Evolutionary conservation across 306 rosid genomes (phyloP), one percentile per base, ranked within the genome.

Genomic region (Hippophae gyantsensis): DNA sequence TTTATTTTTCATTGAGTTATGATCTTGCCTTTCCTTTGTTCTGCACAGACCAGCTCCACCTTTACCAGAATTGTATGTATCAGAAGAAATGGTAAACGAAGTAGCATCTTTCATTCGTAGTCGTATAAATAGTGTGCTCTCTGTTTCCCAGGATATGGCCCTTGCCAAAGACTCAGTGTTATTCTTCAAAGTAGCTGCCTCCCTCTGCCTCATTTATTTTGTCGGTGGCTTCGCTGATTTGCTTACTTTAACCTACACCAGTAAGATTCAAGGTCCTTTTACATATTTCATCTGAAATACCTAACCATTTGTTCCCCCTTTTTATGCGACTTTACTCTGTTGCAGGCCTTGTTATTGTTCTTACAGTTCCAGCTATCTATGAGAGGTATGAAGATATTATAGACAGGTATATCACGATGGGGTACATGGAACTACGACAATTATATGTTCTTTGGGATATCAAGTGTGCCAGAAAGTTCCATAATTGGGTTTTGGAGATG

Each of bases 41-140:
- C 69, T 69, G 72, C 65, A 65, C 84, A 93, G 99, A 67, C 99
- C 97, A 1, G 84, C 99, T 58, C 99, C 95, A 54, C 97, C 97
- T 59, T 85, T 93, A 59, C 99, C 99, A 9, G 74, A 77, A 46
- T 67, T 93, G 79, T 82, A 84, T 66, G 68, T 93, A 10, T 78
- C 97, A 52, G 94, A 93, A 69, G 99, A 88, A 82, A 75, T 75
- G 76, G 93, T 79, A 42, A 79, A 84, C 12, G 90, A 78, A 77
- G 76, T 70, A 12, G 84, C 85, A 25, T 23, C 77, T 70, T 77
- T 86, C 68, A 56, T 88, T 57, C 78, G 84, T 43, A 61, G 56
- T 60, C 75, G 40, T 64, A 77, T 86, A 26, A 93, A 93, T 59
- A 59, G 63, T 54, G 59, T 88, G 58, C 82, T 93, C 49, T 75